Evolutionary conservation across 1,139 yeast species (phyloP), one percentile per base, ranked within the genome.

Genomic region (Taiozyma sp.): DNA sequence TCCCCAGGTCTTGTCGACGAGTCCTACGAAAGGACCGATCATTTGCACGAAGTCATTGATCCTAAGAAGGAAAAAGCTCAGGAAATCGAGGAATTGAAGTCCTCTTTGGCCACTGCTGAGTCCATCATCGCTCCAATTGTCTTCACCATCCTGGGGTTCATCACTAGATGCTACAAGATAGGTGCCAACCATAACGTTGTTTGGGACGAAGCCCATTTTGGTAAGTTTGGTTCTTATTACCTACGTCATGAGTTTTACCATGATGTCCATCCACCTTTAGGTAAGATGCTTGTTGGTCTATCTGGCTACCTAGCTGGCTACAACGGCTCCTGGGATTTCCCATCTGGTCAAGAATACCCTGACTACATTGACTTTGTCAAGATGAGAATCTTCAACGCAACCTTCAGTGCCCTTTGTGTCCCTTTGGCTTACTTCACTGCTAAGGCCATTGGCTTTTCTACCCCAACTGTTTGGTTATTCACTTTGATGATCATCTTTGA

Each of bases 171-270:
- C 62, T 88, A 87, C 70, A 78, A 79, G 52, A 87, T 93, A 53
- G 89, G 88, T 54, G 75, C 75, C 28, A 79, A 88, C 51, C 72
- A 80, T 52, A 74, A 77, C 51, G 97, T 95, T 32, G 85, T 91
- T 24, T 93, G 99, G 99, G 99, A 92, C 70, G 97, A 90, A 67
- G 97, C 97, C 12, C 97, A 90, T 74, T 92, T 92, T 68, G 98
- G 97, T 55, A 91, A 90, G 69, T 92, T 92, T 67, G 97, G 97
- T 50, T 88, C 97, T 14, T 88, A 89, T 70, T 92, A 92, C 72
- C 75, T 92, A 60, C 84, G 92, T 74, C 96, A 89, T 66, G 96
- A 91, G 64, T 92, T 91, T 68, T 92, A 92, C 70, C 97, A 91
- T 67, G 99, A 93, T 72, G 99, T 93, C 53, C 99, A 93, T 70